Base-by-base conservation (phyloP, 2,329 filamentous ascomycete genomes). In the Seiridium unicorne region DNA sequence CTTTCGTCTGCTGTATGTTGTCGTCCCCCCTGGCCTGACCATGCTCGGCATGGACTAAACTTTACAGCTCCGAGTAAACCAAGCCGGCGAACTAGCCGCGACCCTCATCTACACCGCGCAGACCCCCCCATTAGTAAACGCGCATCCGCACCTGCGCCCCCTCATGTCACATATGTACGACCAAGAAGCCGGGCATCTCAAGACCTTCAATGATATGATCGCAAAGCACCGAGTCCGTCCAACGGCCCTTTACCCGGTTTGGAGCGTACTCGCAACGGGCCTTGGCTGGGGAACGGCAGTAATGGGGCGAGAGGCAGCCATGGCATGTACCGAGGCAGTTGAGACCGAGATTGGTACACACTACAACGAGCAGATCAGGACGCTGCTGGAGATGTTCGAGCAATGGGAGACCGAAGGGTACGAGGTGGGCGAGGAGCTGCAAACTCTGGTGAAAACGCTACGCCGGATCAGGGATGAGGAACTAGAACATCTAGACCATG, bases 101-200 rank as follows among this genome's bases (percentile, higher is more conserved):
- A 94, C 92, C 34, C 86, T 96, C 59, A 99, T 99, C 75, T 99
- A 98, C 79, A 88, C 87, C 1, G 89, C 92, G 2, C 95, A 99
- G 75, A 94, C 88, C 1, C 92, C 93, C 0, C 85, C 89, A n/a
- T 79, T 98, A 57, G 82, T 92, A 60, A 84, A 86, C 65, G 85
- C 89, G 4, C 89, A 97, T 73, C 94, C 95, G 1, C 91, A 97
- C 72, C 87, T 99, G 18, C 89, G 92, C 5, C 90, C 92, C 0
- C 79, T 98, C 38, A 97, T 99, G 92, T 86, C 89, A 68, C 95
- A 98, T 82, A 99, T 99, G 95, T 93, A 97, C 80, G 92, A 95
- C 69, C 95, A 99, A 74, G 95, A 99, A 80, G 92, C 86, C 10
- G 89, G 87, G 7, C 95, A 99, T 76, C 88, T 98, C 67, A 76